phyloP scores from a whole-genome alignment of 495 filamentous ascomycete genomes.

The Aspergillus incahuasiensis region DNA sequence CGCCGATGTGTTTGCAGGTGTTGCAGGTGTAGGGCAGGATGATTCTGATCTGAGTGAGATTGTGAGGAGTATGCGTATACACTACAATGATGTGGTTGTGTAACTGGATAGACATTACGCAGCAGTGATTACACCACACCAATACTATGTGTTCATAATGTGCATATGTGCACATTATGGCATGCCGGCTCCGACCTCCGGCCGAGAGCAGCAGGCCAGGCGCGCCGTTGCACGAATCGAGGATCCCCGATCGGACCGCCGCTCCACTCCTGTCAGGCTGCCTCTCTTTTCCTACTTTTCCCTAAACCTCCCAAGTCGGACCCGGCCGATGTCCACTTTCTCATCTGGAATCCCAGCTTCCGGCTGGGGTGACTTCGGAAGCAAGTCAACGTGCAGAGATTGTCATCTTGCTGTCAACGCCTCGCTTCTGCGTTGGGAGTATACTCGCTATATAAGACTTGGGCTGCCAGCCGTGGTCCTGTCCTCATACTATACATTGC shows the following conservation, averaged over 20 bases:
- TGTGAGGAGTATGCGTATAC: too few species aligned
- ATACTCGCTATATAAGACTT: not conserved
- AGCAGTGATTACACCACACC: too few species aligned
- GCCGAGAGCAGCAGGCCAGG: not conserved
- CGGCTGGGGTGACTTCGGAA: slow-evolving; percentile 14
- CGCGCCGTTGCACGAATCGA: slow-evolving; percentile 1
- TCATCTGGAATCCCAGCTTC: slow-evolving; percentile 7
- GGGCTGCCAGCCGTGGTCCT: not conserved
- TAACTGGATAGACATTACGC: not conserved
- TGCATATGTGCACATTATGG: too few species aligned
- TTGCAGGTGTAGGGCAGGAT: not conserved
- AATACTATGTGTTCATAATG: too few species aligned
- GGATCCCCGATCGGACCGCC: slow-evolving; percentile 3
- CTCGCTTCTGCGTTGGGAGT: not conserved
- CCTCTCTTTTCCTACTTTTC: not conserved
- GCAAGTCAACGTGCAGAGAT: slow-evolving; percentile 5
- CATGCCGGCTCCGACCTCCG: slow-evolving; percentile 9
- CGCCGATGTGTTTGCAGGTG: not conserved
- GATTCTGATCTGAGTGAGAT: too few species aligned
- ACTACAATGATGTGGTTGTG: too few species aligned
- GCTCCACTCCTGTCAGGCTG: slow-evolving; percentile 6
- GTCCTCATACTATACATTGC: not conserved
- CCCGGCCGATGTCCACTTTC: not conserved
- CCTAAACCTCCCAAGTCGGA: not conserved
- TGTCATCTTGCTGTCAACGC: not conserved